phyloP scores from a whole-genome alignment of 495 filamentous ascomycete genomes.

The Terfezia claveryi region DNA sequence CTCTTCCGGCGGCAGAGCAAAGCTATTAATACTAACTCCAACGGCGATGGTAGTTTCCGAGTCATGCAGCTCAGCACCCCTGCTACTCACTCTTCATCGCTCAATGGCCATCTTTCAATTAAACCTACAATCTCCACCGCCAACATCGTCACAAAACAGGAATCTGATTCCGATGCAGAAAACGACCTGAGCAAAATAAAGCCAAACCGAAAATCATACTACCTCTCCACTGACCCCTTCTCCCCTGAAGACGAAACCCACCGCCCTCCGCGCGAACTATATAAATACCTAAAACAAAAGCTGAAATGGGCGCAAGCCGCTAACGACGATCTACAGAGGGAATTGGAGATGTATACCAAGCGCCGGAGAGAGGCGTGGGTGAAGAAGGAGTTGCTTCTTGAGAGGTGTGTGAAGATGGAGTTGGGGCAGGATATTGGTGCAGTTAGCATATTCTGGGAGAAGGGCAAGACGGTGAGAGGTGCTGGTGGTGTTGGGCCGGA shows the following conservation, averaged over 20 bases:
- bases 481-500: constrained; percentile 1
- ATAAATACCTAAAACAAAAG: constrained; percentile 51
- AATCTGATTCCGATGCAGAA: not conserved
- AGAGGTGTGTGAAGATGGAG: constrained; percentile 33
- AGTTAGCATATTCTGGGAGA: not conserved
- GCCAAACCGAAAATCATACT: constrained; percentile 13
- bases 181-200: not conserved
- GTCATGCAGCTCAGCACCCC: constrained; percentile 16
- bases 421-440: constrained; percentile 16
- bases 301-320: constrained; percentile 65
- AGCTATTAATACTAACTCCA: constrained; percentile 43
- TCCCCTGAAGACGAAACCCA: constrained; percentile 54
- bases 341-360: constrained; percentile 43
- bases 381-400: constrained; percentile 50
- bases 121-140: constrained; percentile 25
- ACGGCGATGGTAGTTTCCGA: constrained; percentile 28
- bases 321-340: constrained; percentile 33
- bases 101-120: constrained; percentile 31
- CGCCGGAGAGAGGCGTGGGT: constrained; percentile 56
- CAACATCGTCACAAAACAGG: constrained; percentile 2
- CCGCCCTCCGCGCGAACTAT: constrained; percentile 46
- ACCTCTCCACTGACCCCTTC: constrained; percentile 37
- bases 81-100: constrained; percentile 28
- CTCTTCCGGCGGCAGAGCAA: constrained; percentile 34
- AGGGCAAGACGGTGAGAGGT: not conserved